These are phyloP conservation scores for Pichia occidentalis DNA, from an alignment of 805 yeast genomes.

Conservation along the genomic window DNA sequence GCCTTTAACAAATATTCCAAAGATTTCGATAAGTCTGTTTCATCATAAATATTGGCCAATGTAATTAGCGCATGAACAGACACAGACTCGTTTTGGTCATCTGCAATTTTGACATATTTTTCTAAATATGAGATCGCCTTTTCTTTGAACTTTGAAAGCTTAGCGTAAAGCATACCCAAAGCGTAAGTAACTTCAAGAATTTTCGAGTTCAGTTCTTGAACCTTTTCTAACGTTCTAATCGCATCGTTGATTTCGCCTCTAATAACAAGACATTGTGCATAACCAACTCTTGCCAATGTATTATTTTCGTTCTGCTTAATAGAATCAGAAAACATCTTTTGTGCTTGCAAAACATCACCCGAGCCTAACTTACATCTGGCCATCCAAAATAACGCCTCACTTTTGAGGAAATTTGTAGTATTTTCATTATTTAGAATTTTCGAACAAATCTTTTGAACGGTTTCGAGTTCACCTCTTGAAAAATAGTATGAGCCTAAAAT, in stretches of 20 bases:
- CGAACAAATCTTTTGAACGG: slow-evolving; percentile 50
- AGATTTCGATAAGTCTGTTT: slow-evolving; percentile 58
- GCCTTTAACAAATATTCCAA: slow-evolving; percentile 43
- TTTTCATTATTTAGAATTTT: slow-evolving; percentile 39
- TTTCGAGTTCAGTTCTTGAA: slow-evolving; percentile 59
- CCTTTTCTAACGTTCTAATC: slow-evolving; percentile 71
- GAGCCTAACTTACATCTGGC: slow-evolving; percentile 67
- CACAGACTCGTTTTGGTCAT: slow-evolving; percentile 51
- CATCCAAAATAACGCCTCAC: slow-evolving; percentile 76
- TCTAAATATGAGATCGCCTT: slow-evolving; percentile 64
- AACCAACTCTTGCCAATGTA: slow-evolving; percentile 67
- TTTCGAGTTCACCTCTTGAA: slow-evolving; percentile 54
- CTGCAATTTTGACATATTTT: slow-evolving; percentile 58
- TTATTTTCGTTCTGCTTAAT: slow-evolving; percentile 58
- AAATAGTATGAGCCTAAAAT: slow-evolving; percentile 66
- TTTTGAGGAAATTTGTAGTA: slow-evolving; percentile 36
- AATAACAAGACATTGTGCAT: slow-evolving; percentile 76
- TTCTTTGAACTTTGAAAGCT: slow-evolving; percentile 29
- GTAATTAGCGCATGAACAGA: slow-evolving; percentile 59
- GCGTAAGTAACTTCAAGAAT: slow-evolving; percentile 69
- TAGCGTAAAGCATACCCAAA: slow-evolving; percentile 68
- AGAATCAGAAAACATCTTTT: slow-evolving; percentile 66
- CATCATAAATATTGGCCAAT: slow-evolving; percentile 65
- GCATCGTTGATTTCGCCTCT: slow-evolving; percentile 79
- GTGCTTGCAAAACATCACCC: slow-evolving; percentile 61